A percentile compares a stretch with the other conserved stretches of the same genome.
These are phyloP conservation scores for Podila horticola DNA, from an alignment of 192 early-diverging fungal genomes.

Conservation along the genomic window DNA sequence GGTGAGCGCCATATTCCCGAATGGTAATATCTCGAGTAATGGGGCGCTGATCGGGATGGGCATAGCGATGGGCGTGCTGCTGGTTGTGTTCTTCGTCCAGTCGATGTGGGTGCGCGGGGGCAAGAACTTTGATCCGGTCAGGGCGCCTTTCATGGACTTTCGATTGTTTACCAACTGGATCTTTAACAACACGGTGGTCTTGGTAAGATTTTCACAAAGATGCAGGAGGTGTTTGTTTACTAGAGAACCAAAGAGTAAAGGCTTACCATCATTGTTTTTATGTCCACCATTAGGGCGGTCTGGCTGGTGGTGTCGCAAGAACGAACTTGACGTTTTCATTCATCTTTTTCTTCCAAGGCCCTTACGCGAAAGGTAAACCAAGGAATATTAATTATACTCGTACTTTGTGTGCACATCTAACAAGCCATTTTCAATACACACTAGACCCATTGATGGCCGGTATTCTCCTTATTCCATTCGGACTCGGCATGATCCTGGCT, in stretches of 20 bases:
- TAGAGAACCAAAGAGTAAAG: too few species aligned
- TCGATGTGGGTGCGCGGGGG: slow-evolving; percentile 8
- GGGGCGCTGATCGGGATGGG: slow-evolving; percentile 16
- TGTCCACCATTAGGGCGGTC: not conserved
- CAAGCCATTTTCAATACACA: too few species aligned
- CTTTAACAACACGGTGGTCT: slow-evolving; percentile 22
- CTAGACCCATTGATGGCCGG: slow-evolving; percentile 16
- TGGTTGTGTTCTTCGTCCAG: slow-evolving; percentile 14
- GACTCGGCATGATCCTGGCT: slow-evolving; percentile 14
- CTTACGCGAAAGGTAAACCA: slow-evolving; percentile 2
- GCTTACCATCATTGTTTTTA: too few species aligned
- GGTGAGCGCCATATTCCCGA: slow-evolving; percentile 15
- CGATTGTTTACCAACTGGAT: slow-evolving; percentile 8
- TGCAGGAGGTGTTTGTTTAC: too few species aligned
- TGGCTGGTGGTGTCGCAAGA: slow-evolving; percentile 19
- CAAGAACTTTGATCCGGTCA: slow-evolving; percentile 6
- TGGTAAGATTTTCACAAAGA: not conserved
- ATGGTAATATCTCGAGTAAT: slow-evolving; percentile 13
- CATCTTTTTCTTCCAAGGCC: slow-evolving; percentile 22
- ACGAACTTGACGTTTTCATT: slow-evolving; percentile 20
- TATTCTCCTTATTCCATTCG: slow-evolving; percentile 19
- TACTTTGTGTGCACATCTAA: too few species aligned
- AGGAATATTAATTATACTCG: too few species aligned
- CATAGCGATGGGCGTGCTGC: slow-evolving; percentile 4
- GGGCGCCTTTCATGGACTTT: slow-evolving; percentile 13